Evolutionary conservation across 805 yeast species (phyloP), one percentile per base, ranked within the genome.

Genomic region (Lipomyces japonicus): DNA sequence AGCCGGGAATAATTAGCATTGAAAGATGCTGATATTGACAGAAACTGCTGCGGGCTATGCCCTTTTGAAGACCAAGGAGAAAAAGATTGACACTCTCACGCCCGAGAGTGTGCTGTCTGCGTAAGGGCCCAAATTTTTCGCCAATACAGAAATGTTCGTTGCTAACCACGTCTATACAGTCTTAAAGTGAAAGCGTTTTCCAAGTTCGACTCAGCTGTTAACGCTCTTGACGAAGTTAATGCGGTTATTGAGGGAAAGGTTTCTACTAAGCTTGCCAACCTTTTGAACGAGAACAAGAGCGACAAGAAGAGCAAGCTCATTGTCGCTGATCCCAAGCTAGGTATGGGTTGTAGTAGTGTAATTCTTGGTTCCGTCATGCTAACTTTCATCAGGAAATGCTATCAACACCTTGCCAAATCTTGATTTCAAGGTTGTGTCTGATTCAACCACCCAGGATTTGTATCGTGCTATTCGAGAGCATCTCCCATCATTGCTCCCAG

Each of bases 31-130:
- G 51, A 64, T 91, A 67, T 81, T 91, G 70, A 86, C 97, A 55
- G 98, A 93, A 77, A 93, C 98, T 60, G 86, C 98, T 58, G 98
- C 98, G 46, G 98, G 98, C 68, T 93, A 93, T 71, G 98, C 98
- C 68, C 79, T 93, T 68, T 80, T 93, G 69, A 93, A 93, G 76
- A 96, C 97, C 51, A 84, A 96, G 58, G 97, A 93, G 78, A 93
- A 93, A 77, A 91, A 91, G 78, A 84, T 93, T 65, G 57, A 55
- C 26, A 16, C 32, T 16, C 45, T 55, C 44, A 50, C 50, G 5
- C 53, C 56, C 37, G 60, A 52, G 43, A 36, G 46, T 19, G 47
- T 56, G n/a, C 37, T 56, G 22, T 43, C 60, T 22, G 52, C 59
- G 59, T 55, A 46, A 36, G 58, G 53, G 39, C 36, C 26, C 14